Evolutionary conservation across 768 basidiomycete genomes (phyloP).

Genomic region (Amanita polypyramis): DNA sequence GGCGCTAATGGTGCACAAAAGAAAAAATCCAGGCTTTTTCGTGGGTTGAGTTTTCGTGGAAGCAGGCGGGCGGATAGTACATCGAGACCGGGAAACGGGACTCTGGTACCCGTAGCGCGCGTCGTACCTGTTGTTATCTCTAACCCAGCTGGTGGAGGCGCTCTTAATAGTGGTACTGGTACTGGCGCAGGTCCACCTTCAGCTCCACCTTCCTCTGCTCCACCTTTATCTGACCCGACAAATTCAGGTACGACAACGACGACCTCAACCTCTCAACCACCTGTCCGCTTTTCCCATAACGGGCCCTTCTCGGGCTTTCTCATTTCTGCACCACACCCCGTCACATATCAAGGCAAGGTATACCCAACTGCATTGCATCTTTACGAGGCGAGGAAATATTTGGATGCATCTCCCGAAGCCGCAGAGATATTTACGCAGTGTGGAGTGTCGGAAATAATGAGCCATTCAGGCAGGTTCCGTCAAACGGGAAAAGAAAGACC

Average conservation of each 20-base stretch:
- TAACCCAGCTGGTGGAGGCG: background rate
- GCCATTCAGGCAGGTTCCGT: slow-evolving; percentile 19
- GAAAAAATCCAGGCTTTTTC: slow-evolving; percentile 32
- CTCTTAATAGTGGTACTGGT: slow-evolving; percentile 2
- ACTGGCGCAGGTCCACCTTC: background rate
- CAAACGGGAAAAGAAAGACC: slow-evolving; percentile 22
- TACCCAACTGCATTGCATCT: slow-evolving; percentile 70
- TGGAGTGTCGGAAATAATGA: slow-evolving; percentile 25
- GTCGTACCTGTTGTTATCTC: slow-evolving; percentile 1
- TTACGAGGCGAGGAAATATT: slow-evolving; percentile 67
- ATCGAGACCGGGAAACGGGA: slow-evolving; percentile 9
- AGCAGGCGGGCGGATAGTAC: background rate
- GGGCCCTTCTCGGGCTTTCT: slow-evolving; percentile 38
- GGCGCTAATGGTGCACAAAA: slow-evolving; percentile 17
- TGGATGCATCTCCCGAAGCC: slow-evolving; percentile 36
- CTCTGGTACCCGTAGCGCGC: background rate
- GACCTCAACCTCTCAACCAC: slow-evolving; percentile 18
- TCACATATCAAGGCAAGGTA: slow-evolving; percentile 40
- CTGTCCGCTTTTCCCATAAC: slow-evolving; percentile 28
- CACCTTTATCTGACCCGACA: slow-evolving; percentile 4
- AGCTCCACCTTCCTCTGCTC: slow-evolving; percentile 4
- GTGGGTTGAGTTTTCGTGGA: slow-evolving; percentile 28
- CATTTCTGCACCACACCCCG: slow-evolving; percentile 55
- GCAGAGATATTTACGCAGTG: slow-evolving; percentile 46
- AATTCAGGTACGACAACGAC: background rate